Evolutionary conservation across 768 basidiomycete species (phyloP).

Genomic region (Lentinula detonsa): DNA sequence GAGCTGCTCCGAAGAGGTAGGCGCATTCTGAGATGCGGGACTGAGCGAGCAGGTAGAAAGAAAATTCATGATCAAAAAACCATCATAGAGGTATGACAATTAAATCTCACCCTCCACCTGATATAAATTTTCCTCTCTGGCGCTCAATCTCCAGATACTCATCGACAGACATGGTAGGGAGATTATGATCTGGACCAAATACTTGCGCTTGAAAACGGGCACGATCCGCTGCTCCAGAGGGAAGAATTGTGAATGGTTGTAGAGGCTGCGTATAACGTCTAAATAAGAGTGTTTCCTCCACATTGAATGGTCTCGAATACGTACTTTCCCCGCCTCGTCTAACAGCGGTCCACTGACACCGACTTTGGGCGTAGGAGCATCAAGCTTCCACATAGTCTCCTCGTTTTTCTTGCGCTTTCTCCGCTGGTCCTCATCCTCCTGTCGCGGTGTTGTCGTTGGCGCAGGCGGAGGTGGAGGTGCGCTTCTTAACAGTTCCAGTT

Average conservation of each 20-base stretch:
- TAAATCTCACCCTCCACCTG: slow-evolving; percentile 73
- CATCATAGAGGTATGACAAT: not conserved
- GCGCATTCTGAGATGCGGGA: slow-evolving; percentile 55
- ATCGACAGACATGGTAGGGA: slow-evolving; percentile 95
- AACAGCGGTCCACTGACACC: slow-evolving; percentile 59
- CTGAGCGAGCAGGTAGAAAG: slow-evolving; percentile 27
- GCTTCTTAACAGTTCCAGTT: slow-evolving; percentile 58
- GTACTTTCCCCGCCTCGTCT: slow-evolving; percentile 72
- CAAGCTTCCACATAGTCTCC: slow-evolving; percentile 69
- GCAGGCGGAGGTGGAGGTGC: slow-evolving; percentile 31
- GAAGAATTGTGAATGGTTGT: slow-evolving; percentile 89
- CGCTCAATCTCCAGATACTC: slow-evolving; percentile 88
- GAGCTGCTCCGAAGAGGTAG: slow-evolving; percentile 75
- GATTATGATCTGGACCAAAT: slow-evolving; percentile 73
- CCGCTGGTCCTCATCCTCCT: slow-evolving; percentile 29
- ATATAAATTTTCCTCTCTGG: slow-evolving; percentile 79
- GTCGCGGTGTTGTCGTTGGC: slow-evolving; percentile 16
- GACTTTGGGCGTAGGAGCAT: slow-evolving; percentile 41
- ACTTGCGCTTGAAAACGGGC: slow-evolving; percentile 72
- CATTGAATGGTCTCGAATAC: slow-evolving; percentile 6
- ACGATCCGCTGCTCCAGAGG: slow-evolving; percentile 62
- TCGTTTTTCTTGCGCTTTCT: slow-evolving; percentile 34
- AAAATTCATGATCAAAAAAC: not conserved
- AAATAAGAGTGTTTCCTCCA: not conserved
- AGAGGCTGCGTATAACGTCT: slow-evolving; percentile 58